Conservation (phyloP, 176 grass and related monocot genomes). For the Oryza nivara region DNA sequence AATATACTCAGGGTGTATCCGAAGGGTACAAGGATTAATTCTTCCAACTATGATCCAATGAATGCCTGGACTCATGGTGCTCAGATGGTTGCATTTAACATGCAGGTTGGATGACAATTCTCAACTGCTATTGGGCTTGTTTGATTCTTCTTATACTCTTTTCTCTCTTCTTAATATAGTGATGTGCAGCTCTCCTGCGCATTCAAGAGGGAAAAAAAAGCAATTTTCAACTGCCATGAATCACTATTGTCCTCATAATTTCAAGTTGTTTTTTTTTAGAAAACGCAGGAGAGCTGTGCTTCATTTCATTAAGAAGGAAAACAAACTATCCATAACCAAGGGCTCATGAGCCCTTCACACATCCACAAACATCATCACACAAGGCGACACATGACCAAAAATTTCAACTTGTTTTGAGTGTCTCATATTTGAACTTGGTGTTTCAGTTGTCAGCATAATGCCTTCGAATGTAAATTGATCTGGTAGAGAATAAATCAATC, state of each 20-base stretch:
- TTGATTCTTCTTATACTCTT: too few relatives aligned
- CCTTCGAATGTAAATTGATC: neutral
- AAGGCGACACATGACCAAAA: too few relatives aligned
- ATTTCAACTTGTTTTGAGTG: neutral
- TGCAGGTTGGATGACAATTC: slow-evolving; percentile 57
- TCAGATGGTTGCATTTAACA: slow-evolving; percentile 99
- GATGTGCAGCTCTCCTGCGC: too few relatives aligned
- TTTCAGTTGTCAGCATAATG: neutral
- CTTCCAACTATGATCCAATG: slow-evolving; percentile 89
- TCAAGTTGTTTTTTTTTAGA: neutral
- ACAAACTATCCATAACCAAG: too few relatives aligned
- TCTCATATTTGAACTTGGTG: neutral
- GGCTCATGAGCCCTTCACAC: too few relatives aligned
- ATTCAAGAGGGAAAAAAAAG: too few relatives aligned
- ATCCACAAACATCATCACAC: too few relatives aligned
- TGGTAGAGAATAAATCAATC: neutral
- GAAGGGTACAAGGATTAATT: slow-evolving; percentile 82
- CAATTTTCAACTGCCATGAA: neutral
- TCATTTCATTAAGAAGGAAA: too few relatives aligned
- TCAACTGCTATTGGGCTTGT: neutral
- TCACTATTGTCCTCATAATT: neutral
- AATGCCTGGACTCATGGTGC: slow-evolving; percentile 86
- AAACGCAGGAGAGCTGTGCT: too few relatives aligned
- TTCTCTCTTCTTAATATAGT: too few relatives aligned
- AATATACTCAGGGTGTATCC: slow-evolving; percentile 90